Evolutionary conservation across 345 rosid genomes (phyloP).

Genomic region (Eucalyptus albens): DNA sequence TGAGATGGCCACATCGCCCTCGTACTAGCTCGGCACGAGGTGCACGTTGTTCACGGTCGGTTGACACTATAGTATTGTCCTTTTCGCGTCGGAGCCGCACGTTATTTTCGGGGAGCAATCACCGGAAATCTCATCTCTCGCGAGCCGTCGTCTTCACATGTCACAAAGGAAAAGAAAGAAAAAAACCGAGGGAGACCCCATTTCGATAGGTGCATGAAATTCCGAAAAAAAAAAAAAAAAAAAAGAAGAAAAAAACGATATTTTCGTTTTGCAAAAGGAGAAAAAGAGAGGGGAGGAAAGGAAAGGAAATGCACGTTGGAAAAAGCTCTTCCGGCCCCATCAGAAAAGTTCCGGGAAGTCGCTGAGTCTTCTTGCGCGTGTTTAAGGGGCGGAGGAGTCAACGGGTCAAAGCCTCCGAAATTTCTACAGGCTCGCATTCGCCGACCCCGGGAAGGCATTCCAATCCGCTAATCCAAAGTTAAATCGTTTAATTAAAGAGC

Average conservation of each 20-base stretch:
- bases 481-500: too few relatives aligned
- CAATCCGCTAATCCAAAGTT: too few relatives aligned
- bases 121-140: not conserved
- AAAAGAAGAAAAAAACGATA: rapidly evolving
- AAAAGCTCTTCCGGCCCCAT: not conserved
- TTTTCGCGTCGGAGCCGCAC: not conserved
- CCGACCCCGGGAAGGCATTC: not conserved
- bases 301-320: not conserved
- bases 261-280: not conserved
- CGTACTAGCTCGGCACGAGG: not conserved
- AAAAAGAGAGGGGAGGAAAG: not conserved
- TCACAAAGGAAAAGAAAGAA: not conserved
- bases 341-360: not conserved
- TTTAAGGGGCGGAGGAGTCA: not conserved
- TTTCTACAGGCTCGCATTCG: not conserved
- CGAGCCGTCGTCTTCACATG: not conserved
- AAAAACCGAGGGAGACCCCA: not conserved
- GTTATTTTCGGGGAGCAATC: not conserved
- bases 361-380: not conserved
- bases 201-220: not conserved
- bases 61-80: not conserved
- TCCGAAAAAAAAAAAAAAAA: too few relatives aligned
- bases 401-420: not conserved
- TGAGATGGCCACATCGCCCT: not conserved
- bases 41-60: not conserved